Conservation (phyloP, 352 stramenopile species). For the Thraustochytrium striatum region DNA sequence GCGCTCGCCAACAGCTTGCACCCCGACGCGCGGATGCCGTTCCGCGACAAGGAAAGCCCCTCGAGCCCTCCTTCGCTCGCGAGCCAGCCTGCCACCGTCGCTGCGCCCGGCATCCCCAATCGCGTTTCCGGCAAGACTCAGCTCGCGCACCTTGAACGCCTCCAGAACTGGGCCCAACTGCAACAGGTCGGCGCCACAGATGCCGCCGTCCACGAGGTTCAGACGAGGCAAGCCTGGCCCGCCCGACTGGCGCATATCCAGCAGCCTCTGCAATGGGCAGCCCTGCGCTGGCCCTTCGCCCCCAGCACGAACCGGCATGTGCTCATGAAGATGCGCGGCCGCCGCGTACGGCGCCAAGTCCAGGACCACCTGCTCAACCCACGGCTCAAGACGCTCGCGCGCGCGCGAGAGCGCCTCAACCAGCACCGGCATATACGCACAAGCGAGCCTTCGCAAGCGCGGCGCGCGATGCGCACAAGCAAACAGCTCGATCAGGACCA, state of each 20-base stretch:
- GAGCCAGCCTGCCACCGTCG: constrained; percentile 2
- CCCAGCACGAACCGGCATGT: not conserved
- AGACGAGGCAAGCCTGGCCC: not conserved
- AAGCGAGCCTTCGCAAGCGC: not conserved
- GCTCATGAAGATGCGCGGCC: not conserved
- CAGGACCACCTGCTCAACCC: not conserved
- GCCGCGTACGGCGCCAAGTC: not conserved
- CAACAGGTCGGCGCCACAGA: not conserved
- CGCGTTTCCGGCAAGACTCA: not conserved
- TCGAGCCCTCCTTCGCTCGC: not conserved
- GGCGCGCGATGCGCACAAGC: not conserved
- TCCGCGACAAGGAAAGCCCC: not conserved
- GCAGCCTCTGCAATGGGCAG: not conserved
- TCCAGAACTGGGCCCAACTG: not conserved
- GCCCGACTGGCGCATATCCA: not conserved
- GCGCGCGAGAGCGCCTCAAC: not conserved
- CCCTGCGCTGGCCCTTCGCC: not conserved
- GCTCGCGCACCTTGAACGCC: not conserved
- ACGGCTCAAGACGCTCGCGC: not conserved
- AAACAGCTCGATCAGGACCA: not conserved
- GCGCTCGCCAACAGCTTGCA: constrained; percentile 7
- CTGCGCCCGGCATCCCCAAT: not conserved
- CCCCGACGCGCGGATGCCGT: not conserved
- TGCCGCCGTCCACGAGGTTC: not conserved
- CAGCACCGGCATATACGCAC: not conserved